Evolutionary conservation across 768 basidiomycete genomes (phyloP), one percentile per base, ranked within the genome.

Genomic region (Filobasidium floriforme): DNA sequence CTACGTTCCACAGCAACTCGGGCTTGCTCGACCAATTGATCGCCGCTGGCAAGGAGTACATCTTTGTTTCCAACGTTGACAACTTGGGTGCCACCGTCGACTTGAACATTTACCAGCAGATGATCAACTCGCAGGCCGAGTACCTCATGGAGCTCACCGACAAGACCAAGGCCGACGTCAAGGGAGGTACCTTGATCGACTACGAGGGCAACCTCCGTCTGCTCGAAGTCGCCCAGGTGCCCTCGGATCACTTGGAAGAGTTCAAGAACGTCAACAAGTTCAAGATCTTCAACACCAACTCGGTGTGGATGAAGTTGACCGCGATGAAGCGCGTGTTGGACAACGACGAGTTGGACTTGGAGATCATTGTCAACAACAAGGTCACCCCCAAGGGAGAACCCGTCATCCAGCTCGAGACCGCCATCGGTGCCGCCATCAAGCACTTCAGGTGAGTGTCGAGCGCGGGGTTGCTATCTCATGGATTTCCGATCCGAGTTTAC

Each of bases 61-160:
- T 96, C 72, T 97, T 96, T 76, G 90, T 92, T 62, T 94, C 92
- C 79, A 97, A 97, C 84, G 92, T 92, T 57, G 93, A 96, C 80
- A 96, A 96, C 80, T 80, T 97, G 76, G 92, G 92, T 76, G 93
- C 92, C 69, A 87, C 88, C 69, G 89, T 89, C 73, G 89, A 91
- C 79, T 84, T 88, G 76, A 85, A 83, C 71, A 93, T 94, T 75
- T 81, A 90, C 65, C 77, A 80, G 71, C 87, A 92, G 77, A 92
- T 94, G 88, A 84, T 89, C 70, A 85, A 89, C 73, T 83, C 84
- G 12, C 80, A 86, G 68, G 85, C 88, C 32, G 92, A 94, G 79
- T 92, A 92, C 81, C 79, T 92, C 77, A 92, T 92, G 90, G 90
- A 94, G 80, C 88, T 94, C 69, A 96, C 92, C 12, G 90, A 93